Percentiles rank a stretch among this genome's conserved stretches.
Conservation (phyloP, 352 stramenopile genomes). For the Elongisporangium prolatum region DNA sequence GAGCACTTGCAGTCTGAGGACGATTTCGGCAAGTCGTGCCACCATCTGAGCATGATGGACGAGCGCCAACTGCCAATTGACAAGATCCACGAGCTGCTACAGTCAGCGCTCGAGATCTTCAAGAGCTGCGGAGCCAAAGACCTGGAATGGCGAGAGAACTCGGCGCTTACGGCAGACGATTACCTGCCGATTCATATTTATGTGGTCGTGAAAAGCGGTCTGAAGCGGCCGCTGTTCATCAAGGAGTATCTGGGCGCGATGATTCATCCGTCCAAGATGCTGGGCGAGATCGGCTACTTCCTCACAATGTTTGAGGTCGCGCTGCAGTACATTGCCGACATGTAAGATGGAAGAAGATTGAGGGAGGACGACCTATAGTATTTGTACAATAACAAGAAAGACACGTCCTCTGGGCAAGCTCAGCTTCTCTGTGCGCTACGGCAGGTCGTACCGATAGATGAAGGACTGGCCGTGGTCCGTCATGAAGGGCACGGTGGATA, state of each 20-base stretch:
- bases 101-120: conserved; percentile 76
- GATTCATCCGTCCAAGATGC: conserved; percentile 81
- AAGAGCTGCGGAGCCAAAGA: conserved; percentile 75
- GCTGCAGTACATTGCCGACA: conserved; percentile 84
- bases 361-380: neutral
- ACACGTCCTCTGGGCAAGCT: neutral
- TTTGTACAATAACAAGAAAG: conserved; percentile 1
- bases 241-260: conserved; percentile 78
- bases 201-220: conserved; percentile 69
- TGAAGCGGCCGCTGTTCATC: conserved; percentile 67
- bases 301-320: conserved; percentile 87
- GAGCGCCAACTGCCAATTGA: conserved; percentile 63
- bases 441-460: conserved; percentile 46
- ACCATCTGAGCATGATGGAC: conserved; percentile 83
- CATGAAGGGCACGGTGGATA: conserved; percentile 56
- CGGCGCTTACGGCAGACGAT: conserved; percentile 72
- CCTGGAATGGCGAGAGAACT: conserved; percentile 71
- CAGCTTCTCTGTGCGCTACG: neutral
- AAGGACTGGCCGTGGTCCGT: conserved; percentile 38
- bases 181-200: conserved; percentile 87
- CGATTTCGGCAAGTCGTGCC: conserved; percentile 73
- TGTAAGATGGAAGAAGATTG: conserved; percentile 32
- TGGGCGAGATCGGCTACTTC: conserved; percentile 81
- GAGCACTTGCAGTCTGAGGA: conserved; percentile 72
- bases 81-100: conserved; percentile 80